These are phyloP conservation scores for Haplosporangium gracile DNA, from an alignment of 192 early-diverging fungal species.

Conservation along the genomic window DNA sequence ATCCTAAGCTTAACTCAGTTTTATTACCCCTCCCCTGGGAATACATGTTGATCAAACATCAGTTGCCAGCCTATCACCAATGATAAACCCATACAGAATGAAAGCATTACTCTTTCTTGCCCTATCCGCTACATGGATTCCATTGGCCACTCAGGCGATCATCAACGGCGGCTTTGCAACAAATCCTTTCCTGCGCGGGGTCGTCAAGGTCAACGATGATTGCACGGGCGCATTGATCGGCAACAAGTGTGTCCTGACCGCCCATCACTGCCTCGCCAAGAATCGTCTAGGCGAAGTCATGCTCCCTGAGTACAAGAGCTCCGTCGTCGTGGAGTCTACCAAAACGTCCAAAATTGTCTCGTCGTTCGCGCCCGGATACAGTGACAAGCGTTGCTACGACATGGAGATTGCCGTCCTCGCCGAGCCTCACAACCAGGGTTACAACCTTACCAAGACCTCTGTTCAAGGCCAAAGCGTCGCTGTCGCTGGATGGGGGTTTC, in stretches of 20 bases:
- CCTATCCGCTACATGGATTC: background rate
- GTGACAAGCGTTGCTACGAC: slow-evolving; percentile 17
- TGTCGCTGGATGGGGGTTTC: slow-evolving; percentile 16
- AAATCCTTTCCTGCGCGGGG: background rate
- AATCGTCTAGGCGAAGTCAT: slow-evolving; percentile 17
- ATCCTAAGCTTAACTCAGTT: too few species aligned
- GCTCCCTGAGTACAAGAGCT: background rate
- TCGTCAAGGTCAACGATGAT: slow-evolving; percentile 21
- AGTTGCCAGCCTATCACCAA: too few species aligned
- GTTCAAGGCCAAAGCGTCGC: background rate
- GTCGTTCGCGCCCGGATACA: background rate
- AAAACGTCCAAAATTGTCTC: background rate
- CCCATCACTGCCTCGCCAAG: slow-evolving; percentile 12
- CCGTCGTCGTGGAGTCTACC: slow-evolving; percentile 15
- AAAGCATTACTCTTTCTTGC: background rate
- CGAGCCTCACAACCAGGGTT: slow-evolving; percentile 10
- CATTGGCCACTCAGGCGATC: slow-evolving; percentile 11
- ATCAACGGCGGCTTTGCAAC: slow-evolving; percentile 24
- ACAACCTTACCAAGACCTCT: background rate
- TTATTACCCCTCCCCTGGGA: too few species aligned
- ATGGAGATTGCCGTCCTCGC: slow-evolving; percentile 21
- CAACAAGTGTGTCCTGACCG: slow-evolving; percentile 26
- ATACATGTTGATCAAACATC: too few species aligned
- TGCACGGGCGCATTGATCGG: slow-evolving; percentile 20
- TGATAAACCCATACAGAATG: background rate